A percentile compares a stretch with the other conserved stretches of the same genome.
Evolutionary conservation across 139 green algal species (phyloP).

Genomic region (Chlorella sorokiniana): DNA sequence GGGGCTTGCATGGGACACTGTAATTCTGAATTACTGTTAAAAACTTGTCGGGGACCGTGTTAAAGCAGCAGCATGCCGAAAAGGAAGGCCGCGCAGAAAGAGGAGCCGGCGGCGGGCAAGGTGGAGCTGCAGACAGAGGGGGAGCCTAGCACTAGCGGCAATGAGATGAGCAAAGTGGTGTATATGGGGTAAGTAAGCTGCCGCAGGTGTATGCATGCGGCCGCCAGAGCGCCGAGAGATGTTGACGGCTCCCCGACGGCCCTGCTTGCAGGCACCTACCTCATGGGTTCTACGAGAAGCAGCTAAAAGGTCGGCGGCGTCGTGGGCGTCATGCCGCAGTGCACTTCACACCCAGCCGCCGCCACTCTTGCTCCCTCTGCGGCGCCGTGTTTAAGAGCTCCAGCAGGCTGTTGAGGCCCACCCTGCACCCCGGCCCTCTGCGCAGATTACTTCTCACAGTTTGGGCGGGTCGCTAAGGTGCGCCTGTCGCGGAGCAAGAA

Average conservation of each 20-base stretch:
- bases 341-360: neutral
- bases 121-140: constrained; percentile 4
- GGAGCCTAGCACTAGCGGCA: constrained; percentile 27
- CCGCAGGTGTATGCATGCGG: neutral
- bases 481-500: constrained; percentile 61
- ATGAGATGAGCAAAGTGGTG: constrained; percentile 47
- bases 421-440: too few relatives aligned
- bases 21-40: too few relatives aligned
- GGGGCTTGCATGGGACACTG: too few relatives aligned
- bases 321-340: neutral
- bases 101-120: neutral
- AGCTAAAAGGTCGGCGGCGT: constrained; percentile 73
- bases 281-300: constrained; percentile 91
- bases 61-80: neutral
- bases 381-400: neutral
- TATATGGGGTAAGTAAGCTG: constrained; percentile 59
- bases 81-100: neutral
- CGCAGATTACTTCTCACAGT: constrained; percentile 57
- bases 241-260: neutral
- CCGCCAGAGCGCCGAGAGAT: too few relatives aligned
- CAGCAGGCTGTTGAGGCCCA: neutral
- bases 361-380: neutral
- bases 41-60: too few relatives aligned
- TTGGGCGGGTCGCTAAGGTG: constrained; percentile 55
- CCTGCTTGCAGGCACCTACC: constrained; percentile 77